Evolutionary conservation across 2,329 filamentous ascomycete species (phyloP).

Genomic region (Cadophora luteo-olivacea): DNA sequence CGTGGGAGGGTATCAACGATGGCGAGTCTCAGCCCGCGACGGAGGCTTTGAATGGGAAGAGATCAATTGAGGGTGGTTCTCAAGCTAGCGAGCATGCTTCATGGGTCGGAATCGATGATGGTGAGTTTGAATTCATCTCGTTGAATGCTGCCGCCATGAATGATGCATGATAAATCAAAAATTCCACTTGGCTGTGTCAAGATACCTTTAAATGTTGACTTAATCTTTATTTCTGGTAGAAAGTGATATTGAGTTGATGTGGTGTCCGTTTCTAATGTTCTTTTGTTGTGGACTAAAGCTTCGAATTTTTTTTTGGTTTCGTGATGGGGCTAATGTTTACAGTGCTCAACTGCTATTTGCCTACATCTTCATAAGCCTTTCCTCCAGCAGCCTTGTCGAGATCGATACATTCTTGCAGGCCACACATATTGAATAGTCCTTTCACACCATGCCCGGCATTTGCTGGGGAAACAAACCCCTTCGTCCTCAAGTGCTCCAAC

Average conservation of each 20-base stretch:
- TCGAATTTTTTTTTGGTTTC: not conserved
- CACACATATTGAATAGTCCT: constrained; percentile 43
- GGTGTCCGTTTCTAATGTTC: not conserved
- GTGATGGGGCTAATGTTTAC: not conserved
- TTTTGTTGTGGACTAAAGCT: not conserved
- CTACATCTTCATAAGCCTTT: not conserved
- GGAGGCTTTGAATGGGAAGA: not conserved
- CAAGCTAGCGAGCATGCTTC: not conserved
- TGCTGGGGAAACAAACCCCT: not conserved
- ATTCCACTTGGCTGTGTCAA: not conserved
- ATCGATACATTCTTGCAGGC: constrained; percentile 13
- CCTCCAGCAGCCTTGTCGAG: constrained; percentile 15
- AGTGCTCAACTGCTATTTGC: not conserved
- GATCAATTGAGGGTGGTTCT: not conserved
- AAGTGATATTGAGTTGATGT: not conserved
- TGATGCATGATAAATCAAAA: not conserved
- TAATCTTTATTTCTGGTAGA: not conserved
- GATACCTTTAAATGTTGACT: not conserved
- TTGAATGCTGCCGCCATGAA: not conserved
- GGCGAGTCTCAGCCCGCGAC: too few species aligned
- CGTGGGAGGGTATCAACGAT: constrained; percentile 1
- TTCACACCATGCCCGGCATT: constrained; percentile 51
- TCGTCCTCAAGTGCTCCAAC: not conserved
- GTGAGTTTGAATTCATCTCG: not conserved
- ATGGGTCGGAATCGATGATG: constrained; percentile 3